phyloP scores from a whole-genome alignment of 352 stramenopile species.

The Phytophthora melonis region DNA sequence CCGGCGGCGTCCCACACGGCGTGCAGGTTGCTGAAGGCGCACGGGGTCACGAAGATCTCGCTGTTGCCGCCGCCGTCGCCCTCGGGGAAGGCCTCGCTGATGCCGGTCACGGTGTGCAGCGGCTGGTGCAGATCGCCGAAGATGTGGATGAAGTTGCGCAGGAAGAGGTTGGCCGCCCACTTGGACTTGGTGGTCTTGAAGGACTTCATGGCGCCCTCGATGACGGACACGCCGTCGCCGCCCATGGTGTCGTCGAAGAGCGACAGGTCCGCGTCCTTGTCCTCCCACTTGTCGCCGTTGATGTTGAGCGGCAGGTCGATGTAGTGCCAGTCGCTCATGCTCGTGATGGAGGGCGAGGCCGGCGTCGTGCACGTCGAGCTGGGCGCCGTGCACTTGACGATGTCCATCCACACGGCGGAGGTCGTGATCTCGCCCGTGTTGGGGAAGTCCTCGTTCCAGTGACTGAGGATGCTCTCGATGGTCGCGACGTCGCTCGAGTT shows the following conservation, averaged over 20 bases:
- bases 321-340: constrained; percentile 78
- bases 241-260: constrained; percentile 65
- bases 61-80: constrained; percentile 71
- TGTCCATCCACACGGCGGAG: constrained; percentile 62
- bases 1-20: constrained; percentile 70
- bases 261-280: constrained; percentile 49
- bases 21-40: constrained; percentile 70
- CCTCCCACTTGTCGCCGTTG: constrained; percentile 47
- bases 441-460: constrained; percentile 64
- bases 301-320: constrained; percentile 69
- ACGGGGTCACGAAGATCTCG: constrained; percentile 61
- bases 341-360: constrained; percentile 50
- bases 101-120: constrained; percentile 58
- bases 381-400: constrained; percentile 65
- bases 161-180: constrained; percentile 66
- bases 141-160: constrained; percentile 81
- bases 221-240: constrained; percentile 51
- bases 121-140: constrained; percentile 74
- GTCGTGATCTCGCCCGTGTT: constrained; percentile 63
- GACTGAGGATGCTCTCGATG: constrained; percentile 55
- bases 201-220: constrained; percentile 57
- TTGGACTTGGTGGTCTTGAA: constrained; percentile 71
- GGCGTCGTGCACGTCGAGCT: constrained; percentile 47
- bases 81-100: constrained; percentile 53
- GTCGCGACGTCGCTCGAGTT: constrained; percentile 48